phyloP scores from a whole-genome alignment of 129 eudicot species.

The Dittrichia graveolens region DNA sequence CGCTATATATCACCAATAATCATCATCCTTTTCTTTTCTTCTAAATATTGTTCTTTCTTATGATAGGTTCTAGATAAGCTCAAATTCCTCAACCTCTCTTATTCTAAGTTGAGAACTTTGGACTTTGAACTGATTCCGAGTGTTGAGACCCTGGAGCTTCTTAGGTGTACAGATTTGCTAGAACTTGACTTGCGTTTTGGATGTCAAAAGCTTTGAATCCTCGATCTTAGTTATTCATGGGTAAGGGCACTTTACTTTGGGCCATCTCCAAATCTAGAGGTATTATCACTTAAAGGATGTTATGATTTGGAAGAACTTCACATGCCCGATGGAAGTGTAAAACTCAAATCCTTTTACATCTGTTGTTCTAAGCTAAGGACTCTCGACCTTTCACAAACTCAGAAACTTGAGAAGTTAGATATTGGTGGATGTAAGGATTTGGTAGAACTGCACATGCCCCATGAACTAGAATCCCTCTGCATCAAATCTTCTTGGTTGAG shows the following conservation, averaged over 20 bases:
- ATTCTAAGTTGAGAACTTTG: not conserved
- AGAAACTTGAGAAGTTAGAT: not conserved
- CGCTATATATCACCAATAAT: too few species aligned
- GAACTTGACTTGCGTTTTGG: not conserved
- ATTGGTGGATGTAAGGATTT: not conserved
- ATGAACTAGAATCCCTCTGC: not conserved
- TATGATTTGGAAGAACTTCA: not conserved
- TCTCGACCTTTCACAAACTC: not conserved
- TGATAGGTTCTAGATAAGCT: constrained; percentile 3
- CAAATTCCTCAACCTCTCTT: not conserved
- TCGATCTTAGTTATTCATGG: too few species aligned
- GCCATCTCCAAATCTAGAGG: not conserved
- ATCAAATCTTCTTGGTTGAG: too few species aligned
- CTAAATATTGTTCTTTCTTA: too few species aligned
- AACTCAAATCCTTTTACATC: not conserved
- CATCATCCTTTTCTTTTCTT: not conserved
- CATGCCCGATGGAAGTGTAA: not conserved
- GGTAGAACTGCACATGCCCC: not conserved
- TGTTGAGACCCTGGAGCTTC: not conserved
- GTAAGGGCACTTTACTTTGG: not conserved
- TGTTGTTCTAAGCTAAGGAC: not conserved
- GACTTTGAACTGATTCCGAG: not conserved
- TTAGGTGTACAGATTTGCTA: not conserved
- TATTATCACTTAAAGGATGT: not conserved
- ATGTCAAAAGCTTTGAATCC: not conserved